Evolutionary conservation across 2,329 filamentous ascomycete genomes (phyloP).

Genomic region (Albophoma yamanashiensis): DNA sequence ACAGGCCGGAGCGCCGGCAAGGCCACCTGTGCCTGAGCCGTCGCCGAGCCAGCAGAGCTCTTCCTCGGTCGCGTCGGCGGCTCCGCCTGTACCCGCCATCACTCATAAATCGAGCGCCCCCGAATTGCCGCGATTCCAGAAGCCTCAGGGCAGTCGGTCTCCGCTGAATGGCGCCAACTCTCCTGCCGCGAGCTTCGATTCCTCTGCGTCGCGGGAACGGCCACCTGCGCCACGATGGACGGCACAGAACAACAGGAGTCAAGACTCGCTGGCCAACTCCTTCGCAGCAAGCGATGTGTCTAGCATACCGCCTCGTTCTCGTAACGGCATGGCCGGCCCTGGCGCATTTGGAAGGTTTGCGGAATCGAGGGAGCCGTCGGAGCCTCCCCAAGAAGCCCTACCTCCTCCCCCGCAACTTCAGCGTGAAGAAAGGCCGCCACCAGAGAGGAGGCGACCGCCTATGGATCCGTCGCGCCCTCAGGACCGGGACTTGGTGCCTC

Average conservation of each 20-base stretch:
- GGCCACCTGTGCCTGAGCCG: slow-evolving; percentile 17
- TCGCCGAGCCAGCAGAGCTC: slow-evolving; percentile 9
- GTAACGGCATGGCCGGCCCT: slow-evolving; percentile 35
- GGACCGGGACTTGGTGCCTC: slow-evolving; percentile 46
- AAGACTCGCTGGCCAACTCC: slow-evolving; percentile 44
- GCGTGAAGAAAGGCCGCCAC: slow-evolving; percentile 36
- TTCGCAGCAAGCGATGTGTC: slow-evolving; percentile 32
- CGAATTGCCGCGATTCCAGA: slow-evolving; percentile 17
- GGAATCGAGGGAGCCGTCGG: slow-evolving; percentile 8
- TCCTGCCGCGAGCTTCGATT: slow-evolving; percentile 41
- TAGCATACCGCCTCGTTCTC: slow-evolving; percentile 40
- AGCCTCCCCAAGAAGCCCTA: slow-evolving; percentile 6
- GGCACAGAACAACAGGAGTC: slow-evolving; percentile 41
- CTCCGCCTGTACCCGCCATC: slow-evolving; percentile 5
- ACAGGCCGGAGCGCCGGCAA: slow-evolving; percentile 14
- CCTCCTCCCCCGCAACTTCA: slow-evolving; percentile 9
- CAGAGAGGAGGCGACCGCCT: slow-evolving; percentile 54
- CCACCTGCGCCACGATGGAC: slow-evolving; percentile 34
- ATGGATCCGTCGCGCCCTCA: slow-evolving; percentile 50
- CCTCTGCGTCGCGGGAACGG: slow-evolving; percentile 25
- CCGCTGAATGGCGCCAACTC: slow-evolving; percentile 33
- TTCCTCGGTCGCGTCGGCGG: slow-evolving; percentile 7
- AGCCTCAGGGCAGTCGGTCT: slow-evolving; percentile 18
- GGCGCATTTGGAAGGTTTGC: slow-evolving; percentile 26
- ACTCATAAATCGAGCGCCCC: slow-evolving; percentile 8